These are phyloP conservation scores for Plasmodium vivax DNA, from an alignment of 169 alveolate genomes.

Conservation along the genomic window DNA sequence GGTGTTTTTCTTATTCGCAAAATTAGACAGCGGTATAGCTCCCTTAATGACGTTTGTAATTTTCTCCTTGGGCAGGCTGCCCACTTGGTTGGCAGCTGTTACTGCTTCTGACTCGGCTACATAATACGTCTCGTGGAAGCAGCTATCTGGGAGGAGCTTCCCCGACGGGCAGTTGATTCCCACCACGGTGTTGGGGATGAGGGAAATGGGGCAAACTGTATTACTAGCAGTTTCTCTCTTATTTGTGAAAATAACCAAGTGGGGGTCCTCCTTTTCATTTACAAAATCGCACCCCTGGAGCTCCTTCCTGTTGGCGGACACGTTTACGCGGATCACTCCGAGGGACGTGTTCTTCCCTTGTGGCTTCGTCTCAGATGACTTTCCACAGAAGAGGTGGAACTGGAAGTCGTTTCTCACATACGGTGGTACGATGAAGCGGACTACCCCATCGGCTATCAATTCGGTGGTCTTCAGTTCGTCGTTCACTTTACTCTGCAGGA, in stretches of 20 bases:
- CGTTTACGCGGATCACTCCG: conserved; percentile 18
- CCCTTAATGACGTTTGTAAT: conserved; percentile 1
- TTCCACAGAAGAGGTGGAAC: conserved; percentile 54
- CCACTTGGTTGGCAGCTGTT: neutral
- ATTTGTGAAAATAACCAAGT: neutral
- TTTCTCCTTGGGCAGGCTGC: neutral
- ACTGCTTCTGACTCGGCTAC: neutral
- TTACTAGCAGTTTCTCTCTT: neutral
- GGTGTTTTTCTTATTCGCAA: conserved; percentile 7
- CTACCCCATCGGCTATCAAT: conserved; percentile 21
- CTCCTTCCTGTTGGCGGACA: conserved; percentile 24
- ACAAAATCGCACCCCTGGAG: conserved; percentile 55
- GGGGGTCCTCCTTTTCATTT: neutral
- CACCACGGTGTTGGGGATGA: conserved; percentile 18
- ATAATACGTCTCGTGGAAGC: conserved; percentile 27
- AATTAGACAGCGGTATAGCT: conserved; percentile 6
- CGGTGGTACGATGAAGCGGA: conserved; percentile 42
- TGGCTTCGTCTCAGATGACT: conserved; percentile 5
- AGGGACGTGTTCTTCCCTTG: conserved; percentile 25
- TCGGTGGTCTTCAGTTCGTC: conserved; percentile 2
- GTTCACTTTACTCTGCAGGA: neutral
- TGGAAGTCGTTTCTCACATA: conserved; percentile 30
- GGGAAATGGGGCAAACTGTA: neutral
- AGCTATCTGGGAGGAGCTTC: conserved; percentile 9
- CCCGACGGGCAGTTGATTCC: conserved; percentile 48